Base-by-base conservation (phyloP, 2,329 filamentous ascomycete genomes). In the Penicillium janthinellum region DNA sequence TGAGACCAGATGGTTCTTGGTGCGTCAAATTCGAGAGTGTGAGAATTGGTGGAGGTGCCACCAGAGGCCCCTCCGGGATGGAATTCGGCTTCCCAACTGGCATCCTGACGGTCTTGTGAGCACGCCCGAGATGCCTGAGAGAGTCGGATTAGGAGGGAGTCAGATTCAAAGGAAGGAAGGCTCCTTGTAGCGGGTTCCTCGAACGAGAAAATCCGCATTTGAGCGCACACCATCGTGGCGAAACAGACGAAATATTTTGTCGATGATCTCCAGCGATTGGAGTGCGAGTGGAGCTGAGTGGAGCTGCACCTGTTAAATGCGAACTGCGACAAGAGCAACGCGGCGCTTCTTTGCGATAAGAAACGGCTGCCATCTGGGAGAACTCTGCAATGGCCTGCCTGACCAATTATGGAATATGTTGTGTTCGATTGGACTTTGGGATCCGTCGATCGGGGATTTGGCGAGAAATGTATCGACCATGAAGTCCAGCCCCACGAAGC, bases 201-300 rank as follows among this genome's bases (percentile, higher is more conserved):
- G n/a, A 20, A 15, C 11, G 11, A 49, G 15, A 20, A 10, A 49
- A 49, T 3, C 1, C 45, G 20, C 45, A 49, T 17, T 35, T 38
- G 37, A 51, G 39, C 35, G 49, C 51, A 59, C 58, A 57, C 49
- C 49, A 57, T 59, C 47, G 59, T 64, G 62, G 62, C 62, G 59
- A 64, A 58, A 59, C n/a, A 51, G 39, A 34, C 39, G 37, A 59
- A 64, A 60, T 64, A 60, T 57, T 50, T 57, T 44, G 51, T 56
- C 22, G 58, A 57, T 52, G 55, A 58, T 58, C 54, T 44, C 52
- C 59, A 39, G 28, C 35, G 5, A 54, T 52, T 56, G 54, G 44
- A 47, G 8, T 44, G 20, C 14, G 56, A 53, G 59, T 59, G 42
- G 31, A 25, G 34, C 8, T 7, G 17, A 11, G 48, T 64, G 61